Evolutionary conservation across 371 early-diverging fungal species (phyloP).

Genomic region (Syncephalis plumigaleata): DNA sequence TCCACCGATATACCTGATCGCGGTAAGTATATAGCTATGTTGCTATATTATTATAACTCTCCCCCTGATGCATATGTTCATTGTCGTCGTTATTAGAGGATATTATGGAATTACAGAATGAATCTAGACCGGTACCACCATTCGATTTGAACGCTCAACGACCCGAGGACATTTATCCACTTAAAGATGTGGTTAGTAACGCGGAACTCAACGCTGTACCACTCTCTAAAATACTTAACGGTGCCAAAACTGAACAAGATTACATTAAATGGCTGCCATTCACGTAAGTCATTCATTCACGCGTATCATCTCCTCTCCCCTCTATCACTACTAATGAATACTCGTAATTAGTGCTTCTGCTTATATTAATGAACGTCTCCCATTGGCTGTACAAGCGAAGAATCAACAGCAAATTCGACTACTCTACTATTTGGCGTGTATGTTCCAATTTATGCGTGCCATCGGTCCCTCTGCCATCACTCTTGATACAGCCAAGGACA

Average conservation of each 20-base stretch:
- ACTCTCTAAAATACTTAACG: conserved; percentile 8
- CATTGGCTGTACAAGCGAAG: not conserved
- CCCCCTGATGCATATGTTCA: not conserved
- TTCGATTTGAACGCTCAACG: conserved; percentile 44
- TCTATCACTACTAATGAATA: no score
- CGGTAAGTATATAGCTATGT: conserved; percentile 8
- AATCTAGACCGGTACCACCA: conserved; percentile 50
- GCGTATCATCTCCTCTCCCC: no score
- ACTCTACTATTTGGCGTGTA: not conserved
- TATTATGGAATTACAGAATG: conserved; percentile 27
- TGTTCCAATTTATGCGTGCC: not conserved
- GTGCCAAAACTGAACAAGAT: not conserved
- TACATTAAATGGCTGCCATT: not conserved
- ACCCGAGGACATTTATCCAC: conserved; percentile 56
- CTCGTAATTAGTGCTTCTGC: not conserved
- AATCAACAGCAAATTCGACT: not conserved
- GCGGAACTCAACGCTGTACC: conserved; percentile 35
- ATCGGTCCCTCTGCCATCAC: no score
- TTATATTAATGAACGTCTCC: not conserved
- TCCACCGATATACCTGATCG: conserved; percentile 24
- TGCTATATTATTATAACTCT: not conserved
- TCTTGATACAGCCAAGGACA: no score
- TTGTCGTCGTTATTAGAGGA: conserved; percentile 14
- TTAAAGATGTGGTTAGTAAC: conserved; percentile 40
- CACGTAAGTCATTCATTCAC: no score